Evolutionary conservation across 164 flowering plant species (phyloP), one percentile per base, ranked within the genome.

Genomic region (Brasenia schreberi): DNA sequence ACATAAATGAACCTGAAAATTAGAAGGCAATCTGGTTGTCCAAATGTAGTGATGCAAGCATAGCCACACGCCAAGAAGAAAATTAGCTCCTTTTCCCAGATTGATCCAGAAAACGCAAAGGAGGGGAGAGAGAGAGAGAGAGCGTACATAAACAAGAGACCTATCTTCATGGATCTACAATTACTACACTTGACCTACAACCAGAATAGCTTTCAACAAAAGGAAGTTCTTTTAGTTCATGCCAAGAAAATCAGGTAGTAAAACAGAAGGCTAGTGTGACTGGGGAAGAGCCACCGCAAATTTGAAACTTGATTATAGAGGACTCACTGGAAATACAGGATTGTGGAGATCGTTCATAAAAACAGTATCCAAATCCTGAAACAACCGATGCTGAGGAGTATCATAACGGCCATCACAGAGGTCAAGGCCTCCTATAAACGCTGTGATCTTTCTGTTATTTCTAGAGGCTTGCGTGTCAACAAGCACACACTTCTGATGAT

Each of bases 381-480:
- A 85, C 59, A 90, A 67, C 52, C 94, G 77, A 78, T 90, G 96
- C 77, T 86, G 83, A 66, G 96, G 96, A 14, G 96, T 90, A 74
- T 90, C 94, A 71, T 90, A 90, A 33, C 94, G 94, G 43, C 96
- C 96, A 78, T 90, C 94, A 76, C 96, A 90, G 9, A 90, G 86
- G 80, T 90, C 96, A 66, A 90, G 75, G 64, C 96, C 96, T 63
- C 96, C 96, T 7, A 90, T 7, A 79, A 90, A 90, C 63, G 96
- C 85, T 62, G 88, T 83, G 65, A 90, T 77, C 76, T 82, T 86
- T 58, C 96, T 70, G 61, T 81, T 65, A 73, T 82, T 90, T 69
- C 92, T 91, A 69, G 61, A 17, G 64, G 86, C 92, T 66, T 87
- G 93, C 18, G 94, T 82, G 79, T 90, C 96, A 19, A 90, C 88